Evolutionary conservation across 768 basidiomycete genomes (phyloP).

Genomic region (Termitomyces sp.): DNA sequence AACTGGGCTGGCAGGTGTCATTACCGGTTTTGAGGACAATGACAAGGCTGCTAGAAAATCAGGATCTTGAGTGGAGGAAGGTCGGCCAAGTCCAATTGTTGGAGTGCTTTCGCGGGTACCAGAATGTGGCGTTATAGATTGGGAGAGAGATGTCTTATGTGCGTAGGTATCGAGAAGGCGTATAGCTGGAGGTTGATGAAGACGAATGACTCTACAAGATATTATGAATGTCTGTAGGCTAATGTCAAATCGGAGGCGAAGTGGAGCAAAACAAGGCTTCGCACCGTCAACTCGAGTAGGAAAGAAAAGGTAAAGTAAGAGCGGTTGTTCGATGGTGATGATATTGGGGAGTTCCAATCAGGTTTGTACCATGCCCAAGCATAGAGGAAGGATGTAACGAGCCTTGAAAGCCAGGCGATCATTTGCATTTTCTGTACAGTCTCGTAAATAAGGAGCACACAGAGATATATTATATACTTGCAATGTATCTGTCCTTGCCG

Average conservation of each 20-base stretch:
- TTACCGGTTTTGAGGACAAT: constrained; percentile 61
- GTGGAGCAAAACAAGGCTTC: constrained; percentile 19
- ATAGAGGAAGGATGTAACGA: constrained; percentile 46
- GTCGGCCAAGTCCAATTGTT: constrained; percentile 7
- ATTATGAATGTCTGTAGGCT: constrained; percentile 41
- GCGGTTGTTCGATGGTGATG: constrained; percentile 30
- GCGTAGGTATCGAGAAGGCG: constrained; percentile 61
- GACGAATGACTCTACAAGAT: constrained; percentile 53
- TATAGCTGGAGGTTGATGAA: constrained; percentile 69
- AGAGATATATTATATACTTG: constrained; percentile 26
- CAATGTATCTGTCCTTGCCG: constrained; percentile 64
- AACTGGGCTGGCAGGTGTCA: constrained; percentile 46
- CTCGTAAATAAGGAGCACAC: background rate
- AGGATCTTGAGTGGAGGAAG: constrained; percentile 35
- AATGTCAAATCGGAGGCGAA: background rate
- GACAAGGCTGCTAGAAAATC: constrained; percentile 62
- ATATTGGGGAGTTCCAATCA: constrained; percentile 33
- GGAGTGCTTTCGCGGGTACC: constrained; percentile 14
- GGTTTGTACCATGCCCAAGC: constrained; percentile 37
- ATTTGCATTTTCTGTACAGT: constrained; percentile 55
- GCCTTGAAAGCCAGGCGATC: constrained; percentile 53
- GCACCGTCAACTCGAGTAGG: constrained; percentile 53
- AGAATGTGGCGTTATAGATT: constrained; percentile 41
- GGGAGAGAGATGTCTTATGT: constrained; percentile 36
- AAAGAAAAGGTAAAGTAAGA: constrained; percentile 47